Evolutionary conservation across 176 grass and related monocot species (phyloP).

Genomic region (Cocos nucifera): DNA sequence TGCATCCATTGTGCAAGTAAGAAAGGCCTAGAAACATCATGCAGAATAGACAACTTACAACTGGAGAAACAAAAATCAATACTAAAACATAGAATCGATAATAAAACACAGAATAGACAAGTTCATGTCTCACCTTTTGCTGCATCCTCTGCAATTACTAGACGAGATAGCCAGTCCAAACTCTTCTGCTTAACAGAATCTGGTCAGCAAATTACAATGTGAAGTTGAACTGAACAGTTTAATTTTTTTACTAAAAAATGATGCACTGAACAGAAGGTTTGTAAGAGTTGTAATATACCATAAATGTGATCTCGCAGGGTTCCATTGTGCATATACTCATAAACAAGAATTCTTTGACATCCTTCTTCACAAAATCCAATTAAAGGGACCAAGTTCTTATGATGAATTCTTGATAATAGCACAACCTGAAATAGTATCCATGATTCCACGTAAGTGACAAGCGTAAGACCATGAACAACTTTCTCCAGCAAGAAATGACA

Average conservation of each 20-base stretch:
- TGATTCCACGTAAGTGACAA: too few species aligned
- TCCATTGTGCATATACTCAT: conserved; percentile 12
- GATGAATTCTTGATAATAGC: conserved; percentile 9
- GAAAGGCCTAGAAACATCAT: neutral
- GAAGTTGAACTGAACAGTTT: neutral
- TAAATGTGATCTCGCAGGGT: conserved; percentile 7
- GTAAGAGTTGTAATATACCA: neutral
- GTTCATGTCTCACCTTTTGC: conserved; percentile 1
- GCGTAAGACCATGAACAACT: too few species aligned
- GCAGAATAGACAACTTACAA: too few species aligned
- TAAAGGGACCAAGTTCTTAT: conserved; percentile 7
- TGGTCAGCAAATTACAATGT: neutral
- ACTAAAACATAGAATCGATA: too few species aligned
- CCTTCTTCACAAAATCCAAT: conserved; percentile 12
- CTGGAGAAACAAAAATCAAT: too few species aligned
- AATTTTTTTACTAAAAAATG: neutral
- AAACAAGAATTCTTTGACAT: conserved; percentile 10
- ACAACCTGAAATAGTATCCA: neutral
- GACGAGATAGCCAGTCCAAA: conserved; percentile 5
- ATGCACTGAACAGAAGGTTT: neutral
- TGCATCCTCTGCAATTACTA: conserved; percentile 8
- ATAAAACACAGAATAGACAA: too few species aligned
- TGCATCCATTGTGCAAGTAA: conserved; percentile 15
- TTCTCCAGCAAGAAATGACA: too few species aligned
- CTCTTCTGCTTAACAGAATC: conserved; percentile 6